Base-by-base conservation (phyloP, 306 rosid species). In the Dicorynia guianensis region DNA sequence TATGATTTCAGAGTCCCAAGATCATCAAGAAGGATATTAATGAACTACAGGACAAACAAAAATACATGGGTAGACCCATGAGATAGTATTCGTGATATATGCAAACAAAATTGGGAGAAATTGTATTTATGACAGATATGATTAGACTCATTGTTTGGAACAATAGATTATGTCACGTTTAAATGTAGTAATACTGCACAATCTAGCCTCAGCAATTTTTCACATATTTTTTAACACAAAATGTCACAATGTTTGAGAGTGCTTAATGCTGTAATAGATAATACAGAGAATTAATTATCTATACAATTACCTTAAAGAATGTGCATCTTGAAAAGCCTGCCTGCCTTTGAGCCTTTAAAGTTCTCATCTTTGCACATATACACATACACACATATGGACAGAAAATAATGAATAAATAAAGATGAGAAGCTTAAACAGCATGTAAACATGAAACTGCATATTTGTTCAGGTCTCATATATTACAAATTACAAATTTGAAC, bases 241-340 rank as follows among this genome's bases (percentile, higher is more conserved):
- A 70, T 11, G 39, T 55, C 54, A 62, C 68, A 49, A 19, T 63
- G 36, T 48, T 48, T n/a, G 12, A 11, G 60, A 60, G 53, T 61
- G 74, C 64, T 57, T 56, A 36, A 60, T 50, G 42, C 53, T 36
- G 18, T 63, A 12, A 18, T 67, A 39, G 69, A 44, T 7, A 4
- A 17, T 66, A 47, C 52, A 64, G 42, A 40, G 60, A 33, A 43
- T 44, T 35, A 39, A 18, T 36, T 57, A 73, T 38, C 49, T 71
- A 59, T 49, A 49, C 49, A 30, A 11, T 74, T 85, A 90, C 98
- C 98, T 87, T 86, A 52, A 91, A 75, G 71, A 90, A 88, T 30
- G 85, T 54, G 87, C 98, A 91, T 75, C 79, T 88, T 50, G 83
- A 54, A 60, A 60, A 59, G 72, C 79, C 71, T 36, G 76, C 77